A percentile compares a stretch with the other conserved stretches of the same genome.
phyloP scores from a whole-genome alignment of 176 grass and related monocot genomes.

The Carex pumila region DNA sequence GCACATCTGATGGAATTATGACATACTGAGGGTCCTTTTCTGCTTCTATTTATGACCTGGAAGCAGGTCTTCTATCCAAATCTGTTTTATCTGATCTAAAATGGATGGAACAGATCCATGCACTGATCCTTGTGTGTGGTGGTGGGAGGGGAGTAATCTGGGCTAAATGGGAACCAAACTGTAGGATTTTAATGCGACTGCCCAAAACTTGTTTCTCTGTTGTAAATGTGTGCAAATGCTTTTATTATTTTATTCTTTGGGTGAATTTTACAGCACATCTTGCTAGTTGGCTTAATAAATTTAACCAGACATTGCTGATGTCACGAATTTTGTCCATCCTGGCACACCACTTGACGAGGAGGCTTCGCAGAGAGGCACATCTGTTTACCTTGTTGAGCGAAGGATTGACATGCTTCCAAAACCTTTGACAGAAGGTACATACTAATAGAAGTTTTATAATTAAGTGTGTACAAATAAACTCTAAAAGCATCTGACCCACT shows the following conservation, averaged over 20 bases:
- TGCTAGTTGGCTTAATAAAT: conserved; percentile 1
- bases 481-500: background rate
- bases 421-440: conserved; percentile 92
- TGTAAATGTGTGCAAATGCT: background rate
- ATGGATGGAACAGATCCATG: background rate
- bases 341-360: conserved; percentile 92
- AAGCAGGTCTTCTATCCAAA: background rate
- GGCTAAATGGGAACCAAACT: background rate
- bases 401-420: conserved; percentile 99
- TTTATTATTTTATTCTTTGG: background rate
- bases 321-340: conserved; percentile 93
- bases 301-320: conserved; percentile 93
- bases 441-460: background rate
- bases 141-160: background rate
- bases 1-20: background rate
- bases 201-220: background rate
- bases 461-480: background rate
- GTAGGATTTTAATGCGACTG: background rate
- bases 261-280: background rate
- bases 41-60: background rate
- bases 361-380: conserved; percentile 80
- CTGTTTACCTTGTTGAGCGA: conserved; percentile 99
- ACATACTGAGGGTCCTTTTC: background rate
- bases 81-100: background rate
- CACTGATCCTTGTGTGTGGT: background rate